phyloP scores from a whole-genome alignment of 169 alveolate genomes.

The Plasmodium adleri region DNA sequence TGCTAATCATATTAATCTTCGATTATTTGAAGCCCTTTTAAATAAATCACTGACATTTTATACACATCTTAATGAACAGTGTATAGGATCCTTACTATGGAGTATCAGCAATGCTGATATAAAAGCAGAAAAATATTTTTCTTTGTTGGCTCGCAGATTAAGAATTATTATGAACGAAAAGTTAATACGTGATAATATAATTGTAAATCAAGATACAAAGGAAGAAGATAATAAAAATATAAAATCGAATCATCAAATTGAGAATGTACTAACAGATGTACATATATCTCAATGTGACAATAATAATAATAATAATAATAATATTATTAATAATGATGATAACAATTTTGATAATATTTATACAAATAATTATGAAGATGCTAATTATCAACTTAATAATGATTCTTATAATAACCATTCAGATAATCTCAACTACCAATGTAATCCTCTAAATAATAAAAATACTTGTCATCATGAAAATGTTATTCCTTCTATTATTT shows the following conservation, averaged over 20 bases:
- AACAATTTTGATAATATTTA: not conserved
- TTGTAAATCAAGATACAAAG: not conserved
- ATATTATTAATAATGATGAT: not conserved
- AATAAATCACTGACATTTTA: conserved; percentile 57
- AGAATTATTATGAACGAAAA: conserved; percentile 46
- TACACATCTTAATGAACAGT: conserved; percentile 63
- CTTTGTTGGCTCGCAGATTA: conserved; percentile 23
- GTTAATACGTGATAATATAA: not conserved
- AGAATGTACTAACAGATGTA: not conserved
- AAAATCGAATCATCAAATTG: not conserved
- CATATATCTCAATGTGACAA: not conserved
- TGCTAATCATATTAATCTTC: conserved; percentile 38
- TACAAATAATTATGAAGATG: not conserved
- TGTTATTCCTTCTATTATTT: conserved; percentile 65
- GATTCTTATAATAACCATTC: not conserved
- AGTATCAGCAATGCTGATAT: conserved; percentile 70
- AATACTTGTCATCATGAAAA: conserved; percentile 49
- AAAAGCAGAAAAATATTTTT: conserved; percentile 69
- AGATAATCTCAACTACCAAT: conserved; percentile 17
- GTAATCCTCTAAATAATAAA: not conserved
- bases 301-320: not conserved
- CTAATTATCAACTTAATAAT: not conserved
- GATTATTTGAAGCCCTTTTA: conserved; percentile 61
- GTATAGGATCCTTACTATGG: conserved; percentile 74
- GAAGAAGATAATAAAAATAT: not conserved